Percentiles rank a stretch among this genome's conserved stretches.
Conservation (phyloP, 345 rosid genomes). For the Lenwebbia sp. region DNA sequence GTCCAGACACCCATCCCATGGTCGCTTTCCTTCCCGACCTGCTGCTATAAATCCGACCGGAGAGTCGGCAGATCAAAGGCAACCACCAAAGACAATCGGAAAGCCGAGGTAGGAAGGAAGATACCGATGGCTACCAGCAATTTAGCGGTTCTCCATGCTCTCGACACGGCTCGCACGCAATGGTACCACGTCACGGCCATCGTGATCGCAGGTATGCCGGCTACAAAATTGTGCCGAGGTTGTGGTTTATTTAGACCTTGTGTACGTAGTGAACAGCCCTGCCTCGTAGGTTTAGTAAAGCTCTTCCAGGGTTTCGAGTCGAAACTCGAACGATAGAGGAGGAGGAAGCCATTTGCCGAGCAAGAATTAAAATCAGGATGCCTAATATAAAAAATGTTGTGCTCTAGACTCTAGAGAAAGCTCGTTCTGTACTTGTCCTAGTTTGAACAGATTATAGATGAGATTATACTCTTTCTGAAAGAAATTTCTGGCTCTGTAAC, state of each 20-base stretch:
- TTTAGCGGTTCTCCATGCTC: slow-evolving; percentile 47
- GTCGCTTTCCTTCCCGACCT: not conserved
- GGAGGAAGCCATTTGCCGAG: not conserved
- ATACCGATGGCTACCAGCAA: not conserved
- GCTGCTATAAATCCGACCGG: not conserved
- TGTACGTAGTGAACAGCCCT: not conserved
- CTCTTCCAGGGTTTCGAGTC: not conserved
- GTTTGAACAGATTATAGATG: not conserved
- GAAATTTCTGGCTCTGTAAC: slow-evolving; percentile 28
- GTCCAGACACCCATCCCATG: not conserved
- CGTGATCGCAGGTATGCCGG: slow-evolving; percentile 31
- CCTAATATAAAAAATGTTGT: not conserved
- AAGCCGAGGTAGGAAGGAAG: not conserved
- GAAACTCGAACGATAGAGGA: not conserved
- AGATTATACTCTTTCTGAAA: not conserved
- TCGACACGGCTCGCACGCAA: slow-evolving; percentile 49
- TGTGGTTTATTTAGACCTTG: not conserved
- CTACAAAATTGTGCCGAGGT: not conserved
- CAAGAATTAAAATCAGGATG: not conserved
- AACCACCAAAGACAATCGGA: not conserved
- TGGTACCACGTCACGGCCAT: slow-evolving; percentile 55
- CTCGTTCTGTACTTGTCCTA: not conserved
- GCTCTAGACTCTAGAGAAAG: not conserved
- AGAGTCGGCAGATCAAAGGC: not conserved
- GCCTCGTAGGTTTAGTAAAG: not conserved